A percentile compares a stretch with the other conserved stretches of the same genome.
phyloP scores from a whole-genome alignment of 371 early-diverging fungal genomes.

The Mortierella sp. region DNA sequence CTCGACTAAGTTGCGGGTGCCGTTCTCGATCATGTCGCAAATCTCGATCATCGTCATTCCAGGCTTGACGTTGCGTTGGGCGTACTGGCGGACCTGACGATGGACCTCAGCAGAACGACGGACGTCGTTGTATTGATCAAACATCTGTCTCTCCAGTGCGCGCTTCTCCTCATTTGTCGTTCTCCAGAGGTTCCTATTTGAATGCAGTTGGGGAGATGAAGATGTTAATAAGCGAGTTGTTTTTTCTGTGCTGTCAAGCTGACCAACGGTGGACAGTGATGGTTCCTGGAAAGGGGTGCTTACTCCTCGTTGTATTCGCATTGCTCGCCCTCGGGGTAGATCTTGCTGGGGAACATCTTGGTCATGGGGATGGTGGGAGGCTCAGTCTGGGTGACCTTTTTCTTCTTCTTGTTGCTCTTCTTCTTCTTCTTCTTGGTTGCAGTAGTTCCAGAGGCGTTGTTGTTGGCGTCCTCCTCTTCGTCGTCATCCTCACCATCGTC shows the following conservation, averaged over 20 bases:
- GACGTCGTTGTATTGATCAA: conserved; percentile 84
- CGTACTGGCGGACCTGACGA: conserved; percentile 90
- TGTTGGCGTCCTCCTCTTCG: conserved; percentile 34
- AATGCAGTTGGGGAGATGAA: background rate
- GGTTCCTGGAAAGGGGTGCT: conserved; percentile 12
- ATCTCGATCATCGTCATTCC: conserved; percentile 98
- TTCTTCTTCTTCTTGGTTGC: conserved; percentile 75
- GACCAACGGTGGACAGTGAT: background rate
- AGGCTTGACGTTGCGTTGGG: conserved; percentile 90
- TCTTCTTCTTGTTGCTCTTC: conserved; percentile 80
- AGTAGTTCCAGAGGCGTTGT: conserved; percentile 32
- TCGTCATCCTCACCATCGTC: conserved; percentile 49
- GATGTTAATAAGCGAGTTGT: background rate
- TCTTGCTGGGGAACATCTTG: conserved; percentile 75
- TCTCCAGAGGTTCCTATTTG: conserved; percentile 78
- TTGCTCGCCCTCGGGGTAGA: conserved; percentile 81
- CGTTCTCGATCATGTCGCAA: conserved; percentile 95
- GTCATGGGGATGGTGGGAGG: conserved; percentile 87
- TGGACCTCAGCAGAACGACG: conserved; percentile 96
- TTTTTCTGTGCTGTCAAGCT: background rate
- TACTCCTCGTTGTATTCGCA: conserved; percentile 86
- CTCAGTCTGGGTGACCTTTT: conserved; percentile 71
- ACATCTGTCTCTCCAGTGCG: conserved; percentile 72
- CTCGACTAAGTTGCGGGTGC: conserved; percentile 92
- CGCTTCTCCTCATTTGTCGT: conserved; percentile 88